A percentile compares a stretch with the other conserved stretches of the same genome.
Conservation (phyloP, 768 basidiomycete genomes). For the Psilocybe cubensis region DNA sequence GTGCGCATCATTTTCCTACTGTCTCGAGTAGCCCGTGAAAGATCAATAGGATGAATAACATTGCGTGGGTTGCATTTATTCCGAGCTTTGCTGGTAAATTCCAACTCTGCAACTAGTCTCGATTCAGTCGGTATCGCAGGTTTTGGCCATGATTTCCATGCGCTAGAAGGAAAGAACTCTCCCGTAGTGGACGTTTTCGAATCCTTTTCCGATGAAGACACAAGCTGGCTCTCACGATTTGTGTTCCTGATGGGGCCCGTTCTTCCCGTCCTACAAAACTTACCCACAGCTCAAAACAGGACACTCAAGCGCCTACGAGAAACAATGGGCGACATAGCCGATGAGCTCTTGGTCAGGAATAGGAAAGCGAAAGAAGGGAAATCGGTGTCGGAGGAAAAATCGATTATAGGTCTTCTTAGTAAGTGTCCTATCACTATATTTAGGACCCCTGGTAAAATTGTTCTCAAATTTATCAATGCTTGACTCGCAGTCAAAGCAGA, state of each 20-base stretch:
- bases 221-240: conserved; percentile 29
- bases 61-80: conserved; percentile 34
- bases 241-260: conserved; percentile 38
- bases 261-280: conserved; percentile 35
- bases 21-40: background rate
- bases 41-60: conserved; percentile 43
- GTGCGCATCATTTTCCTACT: conserved; percentile 23
- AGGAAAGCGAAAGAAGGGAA: conserved; percentile 33
- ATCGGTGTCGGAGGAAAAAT: conserved; percentile 35
- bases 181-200: conserved; percentile 45
- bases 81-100: background rate
- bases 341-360: conserved; percentile 39
- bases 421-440: conserved; percentile 5
- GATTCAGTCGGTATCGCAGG: conserved; percentile 64
- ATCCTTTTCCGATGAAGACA: conserved; percentile 30
- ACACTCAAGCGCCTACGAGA: conserved; percentile 32
- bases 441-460: too few relatives aligned
- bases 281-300: conserved; percentile 40
- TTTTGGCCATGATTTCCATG: conserved; percentile 60
- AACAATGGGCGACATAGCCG: conserved; percentile 42
- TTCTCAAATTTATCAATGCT: background rate
- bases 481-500: conserved; percentile 38
- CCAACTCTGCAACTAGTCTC: conserved; percentile 35
- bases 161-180: conserved; percentile 50
- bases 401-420: conserved; percentile 43